Percentiles rank a stretch among this genome's conserved stretches.
phyloP scores from a whole-genome alignment of 2,329 filamentous ascomycete species.

The Curvularia lunata region DNA sequence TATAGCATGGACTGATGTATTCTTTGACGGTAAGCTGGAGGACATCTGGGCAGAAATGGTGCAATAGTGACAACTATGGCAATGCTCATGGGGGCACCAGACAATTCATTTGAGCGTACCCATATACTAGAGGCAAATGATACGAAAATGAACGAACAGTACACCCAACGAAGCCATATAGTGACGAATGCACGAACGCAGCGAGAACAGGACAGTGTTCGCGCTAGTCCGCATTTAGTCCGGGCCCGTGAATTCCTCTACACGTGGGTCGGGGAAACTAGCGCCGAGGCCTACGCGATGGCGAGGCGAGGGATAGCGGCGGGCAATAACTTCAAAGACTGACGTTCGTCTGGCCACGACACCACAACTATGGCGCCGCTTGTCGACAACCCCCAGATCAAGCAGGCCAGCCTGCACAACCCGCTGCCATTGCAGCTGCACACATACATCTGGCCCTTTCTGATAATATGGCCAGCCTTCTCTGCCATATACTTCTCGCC shows the following conservation, averaged over 20 bases:
- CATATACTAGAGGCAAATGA: background rate
- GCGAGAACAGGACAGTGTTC: background rate
- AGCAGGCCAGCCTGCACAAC: conserved; percentile 84
- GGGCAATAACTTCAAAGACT: conserved; percentile 22
- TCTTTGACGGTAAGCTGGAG: conserved; percentile 20
- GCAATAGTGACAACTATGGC: background rate
- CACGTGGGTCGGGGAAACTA: conserved; percentile 16
- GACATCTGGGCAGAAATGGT: conserved; percentile 12
- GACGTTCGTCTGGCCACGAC: conserved; percentile 26
- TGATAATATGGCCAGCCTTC: conserved; percentile 90
- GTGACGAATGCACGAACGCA: background rate
- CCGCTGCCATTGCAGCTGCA: conserved; percentile 82
- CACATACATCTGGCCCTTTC: conserved; percentile 91
- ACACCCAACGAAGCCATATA: background rate
- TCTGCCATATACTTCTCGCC: conserved; percentile 83
- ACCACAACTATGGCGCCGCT: conserved; percentile 61
- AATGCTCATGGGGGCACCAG: background rate
- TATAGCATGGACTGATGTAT: conserved; percentile 34
- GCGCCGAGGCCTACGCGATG: conserved; percentile 18
- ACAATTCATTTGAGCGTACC: background rate
- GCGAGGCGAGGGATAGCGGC: conserved; percentile 22
- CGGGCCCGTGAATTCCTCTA: conserved; percentile 16
- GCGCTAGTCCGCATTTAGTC: conserved; percentile 8
- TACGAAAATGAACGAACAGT: background rate
- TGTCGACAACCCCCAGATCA: conserved; percentile 90